Evolutionary conservation across 441 rosid genomes (phyloP), one percentile per base, ranked within the genome.

Genomic region (Gossypium trilobum): DNA sequence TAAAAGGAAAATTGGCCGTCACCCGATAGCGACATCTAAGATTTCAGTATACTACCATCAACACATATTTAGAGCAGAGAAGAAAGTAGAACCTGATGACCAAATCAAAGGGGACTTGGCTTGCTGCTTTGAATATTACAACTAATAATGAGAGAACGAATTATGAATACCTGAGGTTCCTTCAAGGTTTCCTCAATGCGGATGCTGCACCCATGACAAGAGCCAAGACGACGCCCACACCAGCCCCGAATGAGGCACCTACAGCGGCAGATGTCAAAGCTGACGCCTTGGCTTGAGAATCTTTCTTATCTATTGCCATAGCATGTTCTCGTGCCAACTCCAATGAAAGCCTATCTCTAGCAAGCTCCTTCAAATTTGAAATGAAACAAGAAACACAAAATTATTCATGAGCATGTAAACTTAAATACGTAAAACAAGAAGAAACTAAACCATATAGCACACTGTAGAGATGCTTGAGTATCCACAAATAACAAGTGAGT

Each of bases 151-250:
- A 57, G 27, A 57, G 48, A 42, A 42, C 4, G 4, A 42, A 42
- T 42, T 29, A 4, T 5, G 36, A 54, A 20, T 6, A 31, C 51
- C 83, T 86, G 86, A 17, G 99, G 97, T 79, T 90, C 89, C 79
- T 97, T 88, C 86, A 92, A 11, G 99, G 99, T 78, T 94, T 94
- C 80, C 99, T 85, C 82, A 94, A 85, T 68, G 97, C 91, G 22
- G 99, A 94, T 58, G 95, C 97, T 0, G 97, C 97, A 46, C 99
- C 99, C 99, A 94, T 94, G 69, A 94, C 99, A 58, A 94, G 86
- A 33, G 99, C 99, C 84, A 94, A 79, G 55, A 87, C 89, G 71
- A 94, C 75, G 61, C 99, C 97, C 14, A 94, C 84, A 72, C 95
- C 97, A 9, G 97, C 97, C 66, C 97, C 99, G 9, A 94, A 75